A percentile compares a stretch with the other conserved stretches of the same genome.
These are phyloP conservation scores for Soucietia sequanensis DNA, from an alignment of 805 yeast genomes.

Conservation along the genomic window DNA sequence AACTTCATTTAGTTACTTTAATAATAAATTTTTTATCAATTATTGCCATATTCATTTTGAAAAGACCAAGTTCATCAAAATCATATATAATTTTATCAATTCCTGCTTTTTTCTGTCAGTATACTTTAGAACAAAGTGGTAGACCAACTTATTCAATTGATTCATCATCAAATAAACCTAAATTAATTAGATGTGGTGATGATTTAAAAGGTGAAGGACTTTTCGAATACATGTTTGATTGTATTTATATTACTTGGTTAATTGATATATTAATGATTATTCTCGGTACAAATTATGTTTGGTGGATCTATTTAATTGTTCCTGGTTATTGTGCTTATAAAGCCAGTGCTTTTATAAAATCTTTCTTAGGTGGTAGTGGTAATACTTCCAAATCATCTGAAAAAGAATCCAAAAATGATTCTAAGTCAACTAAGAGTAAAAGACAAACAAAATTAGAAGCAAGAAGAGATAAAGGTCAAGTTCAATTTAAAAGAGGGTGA, in stretches of 20 bases:
- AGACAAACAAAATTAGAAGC: constrained; percentile 27
- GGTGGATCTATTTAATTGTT: constrained; percentile 52
- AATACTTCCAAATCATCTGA: constrained; percentile 4
- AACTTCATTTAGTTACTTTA: constrained; percentile 34
- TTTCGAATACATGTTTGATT: constrained; percentile 71
- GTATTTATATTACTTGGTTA: constrained; percentile 63
- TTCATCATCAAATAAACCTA: constrained; percentile 23
- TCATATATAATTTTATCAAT: constrained; percentile 36
- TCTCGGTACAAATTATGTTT: constrained; percentile 57
- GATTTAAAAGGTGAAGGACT: constrained; percentile 63
- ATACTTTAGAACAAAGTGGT: constrained; percentile 56
- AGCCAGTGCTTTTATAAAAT: constrained; percentile 36
- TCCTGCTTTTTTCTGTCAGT: constrained; percentile 45
- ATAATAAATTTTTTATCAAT: constrained; percentile 40
- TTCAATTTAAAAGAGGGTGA: constrained; percentile 32
- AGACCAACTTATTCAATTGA: constrained; percentile 53
- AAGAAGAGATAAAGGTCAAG: constrained; percentile 25
- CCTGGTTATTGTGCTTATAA: constrained; percentile 55
- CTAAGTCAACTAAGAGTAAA: constrained; percentile 18
- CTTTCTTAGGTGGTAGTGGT: constrained; percentile 8
- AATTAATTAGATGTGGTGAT: constrained; percentile 53
- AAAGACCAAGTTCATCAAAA: constrained; percentile 46
- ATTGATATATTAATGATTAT: constrained; percentile 53
- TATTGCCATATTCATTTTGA: constrained; percentile 32
- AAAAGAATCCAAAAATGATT: constrained; percentile 1